Evolutionary conservation across 2,329 filamentous ascomycete species (phyloP), one percentile per base, ranked within the genome.

Genomic region (Huntiella moniliformis): DNA sequence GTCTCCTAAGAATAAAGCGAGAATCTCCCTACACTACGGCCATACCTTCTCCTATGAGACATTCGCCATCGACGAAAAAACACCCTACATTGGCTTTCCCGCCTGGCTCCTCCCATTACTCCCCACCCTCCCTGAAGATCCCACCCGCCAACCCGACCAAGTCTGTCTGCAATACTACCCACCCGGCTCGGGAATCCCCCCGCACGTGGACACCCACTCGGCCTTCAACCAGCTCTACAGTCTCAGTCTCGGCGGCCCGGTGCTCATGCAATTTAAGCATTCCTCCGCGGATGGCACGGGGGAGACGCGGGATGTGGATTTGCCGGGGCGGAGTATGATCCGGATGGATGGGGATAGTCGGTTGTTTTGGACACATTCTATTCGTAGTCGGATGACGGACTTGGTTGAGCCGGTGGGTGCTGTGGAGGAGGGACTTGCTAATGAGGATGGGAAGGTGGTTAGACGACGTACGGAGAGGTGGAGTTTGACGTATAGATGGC

Each of bases 161-260:
- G 70, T 76, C 52, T 75, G 71, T 51, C 58, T 74, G 12, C 72
- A 76, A 57, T 67, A 74, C 54, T 77, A 77, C 53, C 68, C 73
- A 0, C 72, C 72, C 0, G 73, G 73, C 4, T 61, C 67, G 0
- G 73, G 73, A 1, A 77, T 77, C 52, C 73, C 73, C 7, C 73
- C 73, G 0, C 73, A 77, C 52, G 71, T 71, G 45, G 73, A 77
- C 56, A 73, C 72, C 3, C 73, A 75, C 56, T 57, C 58, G 7
- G 57, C 61, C 1, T 64, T 62, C 31, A 64, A 62, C 47, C 63
- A 67, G 52, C 58, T 68, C 2, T 68, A 68, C 47, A 57, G 63
- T 8, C 52, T 68, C 1, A 67, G 63, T 0, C 59, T 67, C 1
- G 66, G 66, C 0, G 54, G 59, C 0, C 59, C 62, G 0, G 55